Conservation (phyloP, 805 yeast species). For the Yamadazyma laniorum region DNA sequence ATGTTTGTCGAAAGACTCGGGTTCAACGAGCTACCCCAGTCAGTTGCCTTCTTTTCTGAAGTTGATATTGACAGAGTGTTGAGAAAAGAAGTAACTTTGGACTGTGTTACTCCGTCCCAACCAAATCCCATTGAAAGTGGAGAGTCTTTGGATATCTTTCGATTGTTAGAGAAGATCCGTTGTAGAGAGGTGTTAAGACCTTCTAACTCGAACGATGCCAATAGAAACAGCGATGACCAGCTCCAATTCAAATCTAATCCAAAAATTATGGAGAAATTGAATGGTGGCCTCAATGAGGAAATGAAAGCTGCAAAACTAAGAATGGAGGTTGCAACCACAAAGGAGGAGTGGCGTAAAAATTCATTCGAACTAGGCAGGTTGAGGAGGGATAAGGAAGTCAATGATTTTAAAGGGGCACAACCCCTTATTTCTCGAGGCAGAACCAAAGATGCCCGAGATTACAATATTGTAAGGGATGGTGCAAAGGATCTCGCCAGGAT, state of each 20-base stretch:
- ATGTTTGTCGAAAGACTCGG: conserved; percentile 93
- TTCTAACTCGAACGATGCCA: conserved; percentile 4
- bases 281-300: conserved; percentile 19
- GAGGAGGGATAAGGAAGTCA: not conserved
- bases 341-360: conserved; percentile 25
- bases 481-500: not conserved
- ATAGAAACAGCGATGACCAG: conserved; percentile 3
- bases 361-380: conserved; percentile 16
- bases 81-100: conserved; percentile 89
- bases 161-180: conserved; percentile 44
- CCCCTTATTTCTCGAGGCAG: too few species aligned
- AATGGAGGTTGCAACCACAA: conserved; percentile 27
- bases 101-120: conserved; percentile 89
- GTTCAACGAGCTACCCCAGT: conserved; percentile 84
- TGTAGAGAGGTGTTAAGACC: conserved; percentile 16
- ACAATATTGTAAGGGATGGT: not conserved
- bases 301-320: conserved; percentile 22
- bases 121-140: conserved; percentile 73
- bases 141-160: conserved; percentile 62
- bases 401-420: not conserved
- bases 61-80: conserved; percentile 87
- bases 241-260: conserved; percentile 5
- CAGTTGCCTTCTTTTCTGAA: conserved; percentile 92
- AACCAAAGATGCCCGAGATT: not conserved
- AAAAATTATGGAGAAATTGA: conserved; percentile 28